Evolutionary conservation across 768 basidiomycete species (phyloP).

Genomic region (Nidularia pulvinata): DNA sequence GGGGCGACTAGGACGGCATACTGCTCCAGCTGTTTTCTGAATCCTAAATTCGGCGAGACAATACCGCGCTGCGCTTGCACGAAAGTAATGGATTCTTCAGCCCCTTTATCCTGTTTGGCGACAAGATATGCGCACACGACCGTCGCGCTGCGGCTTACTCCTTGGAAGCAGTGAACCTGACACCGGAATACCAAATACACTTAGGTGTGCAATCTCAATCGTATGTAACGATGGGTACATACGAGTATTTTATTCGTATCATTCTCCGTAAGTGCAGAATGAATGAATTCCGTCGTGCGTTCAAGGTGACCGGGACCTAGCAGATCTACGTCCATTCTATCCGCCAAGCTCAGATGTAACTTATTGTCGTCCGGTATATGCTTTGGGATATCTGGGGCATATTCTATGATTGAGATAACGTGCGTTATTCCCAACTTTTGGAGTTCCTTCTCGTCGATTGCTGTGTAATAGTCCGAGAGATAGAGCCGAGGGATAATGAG

Average conservation of each 20-base stretch:
- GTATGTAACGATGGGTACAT: conserved; percentile 6
- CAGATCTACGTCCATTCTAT: conserved; percentile 25
- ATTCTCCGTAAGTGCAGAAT: conserved; percentile 25
- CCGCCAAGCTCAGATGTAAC: conserved; percentile 47
- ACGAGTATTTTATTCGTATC: conserved; percentile 37
- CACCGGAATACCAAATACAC: background rate
- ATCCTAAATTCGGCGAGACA: conserved; percentile 67
- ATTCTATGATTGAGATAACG: conserved; percentile 65
- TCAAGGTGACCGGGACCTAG: conserved; percentile 28
- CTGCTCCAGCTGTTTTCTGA: conserved; percentile 53
- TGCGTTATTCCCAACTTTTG: conserved; percentile 68
- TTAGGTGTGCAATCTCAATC: background rate
- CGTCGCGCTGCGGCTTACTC: conserved; percentile 75
- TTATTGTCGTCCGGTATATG: conserved; percentile 34
- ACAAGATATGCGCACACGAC: conserved; percentile 75
- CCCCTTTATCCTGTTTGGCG: conserved; percentile 49
- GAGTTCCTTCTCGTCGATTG: conserved; percentile 47
- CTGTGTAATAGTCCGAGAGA: conserved; percentile 62
- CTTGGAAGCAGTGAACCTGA: conserved; percentile 79
- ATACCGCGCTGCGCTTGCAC: conserved; percentile 58
- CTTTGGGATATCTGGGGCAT: conserved; percentile 40
- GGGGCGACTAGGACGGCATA: conserved; percentile 28
- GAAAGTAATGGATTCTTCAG: conserved; percentile 52
- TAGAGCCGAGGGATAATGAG: conserved; percentile 51
- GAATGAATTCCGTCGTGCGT: conserved; percentile 32